Evolutionary conservation across 306 rosid genomes (phyloP).

Genomic region (Glycine tomentella): DNA sequence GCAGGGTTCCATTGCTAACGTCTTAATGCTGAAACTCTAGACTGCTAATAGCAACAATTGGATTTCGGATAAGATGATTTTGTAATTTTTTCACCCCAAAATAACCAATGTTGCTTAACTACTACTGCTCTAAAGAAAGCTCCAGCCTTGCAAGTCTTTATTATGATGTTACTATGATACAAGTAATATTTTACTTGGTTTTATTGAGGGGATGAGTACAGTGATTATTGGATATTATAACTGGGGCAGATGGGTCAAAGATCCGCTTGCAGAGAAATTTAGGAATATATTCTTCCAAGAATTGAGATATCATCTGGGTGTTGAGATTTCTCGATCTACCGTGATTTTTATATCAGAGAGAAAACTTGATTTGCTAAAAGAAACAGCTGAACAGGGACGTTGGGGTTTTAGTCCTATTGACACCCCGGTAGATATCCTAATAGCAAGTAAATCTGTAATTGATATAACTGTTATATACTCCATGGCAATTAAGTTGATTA

Average conservation of each 20-base stretch:
- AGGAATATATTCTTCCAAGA: background rate
- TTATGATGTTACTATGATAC: conserved; percentile 3
- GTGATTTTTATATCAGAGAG: background rate
- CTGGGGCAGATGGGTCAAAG: background rate
- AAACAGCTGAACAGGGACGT: too few relatives aligned
- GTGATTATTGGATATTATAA: background rate
- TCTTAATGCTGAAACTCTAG: conserved; percentile 10
- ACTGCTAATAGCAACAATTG: background rate
- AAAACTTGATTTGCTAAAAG: too few relatives aligned
- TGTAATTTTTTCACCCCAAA: background rate
- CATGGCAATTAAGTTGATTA: background rate
- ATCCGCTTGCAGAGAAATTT: conserved; percentile 2
- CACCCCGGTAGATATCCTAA: background rate
- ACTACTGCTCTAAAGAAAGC: conserved; percentile 1
- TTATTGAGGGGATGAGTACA: background rate
- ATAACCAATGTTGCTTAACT: background rate
- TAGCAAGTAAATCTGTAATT: background rate
- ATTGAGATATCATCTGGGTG: background rate
- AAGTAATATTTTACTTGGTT: background rate
- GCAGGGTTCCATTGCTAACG: background rate
- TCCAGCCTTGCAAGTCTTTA: background rate
- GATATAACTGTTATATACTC: background rate
- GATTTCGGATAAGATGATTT: background rate
- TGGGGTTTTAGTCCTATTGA: background rate
- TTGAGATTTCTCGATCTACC: background rate